Evolutionary conservation across 2,329 filamentous ascomycete genomes (phyloP).

Genomic region (Neopestalotiopsis clavispora): DNA sequence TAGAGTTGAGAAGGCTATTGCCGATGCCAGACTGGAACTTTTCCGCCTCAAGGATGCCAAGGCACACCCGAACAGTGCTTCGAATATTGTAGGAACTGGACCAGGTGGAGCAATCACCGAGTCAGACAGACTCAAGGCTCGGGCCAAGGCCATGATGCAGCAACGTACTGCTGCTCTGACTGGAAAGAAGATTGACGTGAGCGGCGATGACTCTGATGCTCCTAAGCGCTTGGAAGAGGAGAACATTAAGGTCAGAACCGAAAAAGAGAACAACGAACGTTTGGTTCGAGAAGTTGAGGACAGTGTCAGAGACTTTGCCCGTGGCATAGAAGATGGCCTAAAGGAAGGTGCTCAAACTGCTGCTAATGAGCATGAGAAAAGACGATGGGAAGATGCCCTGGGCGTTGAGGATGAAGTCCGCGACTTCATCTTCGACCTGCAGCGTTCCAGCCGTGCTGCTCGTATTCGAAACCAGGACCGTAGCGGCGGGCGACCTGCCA

Average conservation of each 20-base stretch:
- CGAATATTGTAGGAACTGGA: constrained; percentile 87
- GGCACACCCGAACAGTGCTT: constrained; percentile 80
- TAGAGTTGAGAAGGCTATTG: constrained; percentile 88
- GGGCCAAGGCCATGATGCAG: constrained; percentile 98
- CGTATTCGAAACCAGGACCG: constrained; percentile 68
- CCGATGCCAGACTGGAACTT: constrained; percentile 87
- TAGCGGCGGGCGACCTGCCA: constrained; percentile 45
- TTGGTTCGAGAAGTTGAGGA: constrained; percentile 98
- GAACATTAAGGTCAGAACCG: constrained; percentile 76
- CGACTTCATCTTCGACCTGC: constrained; percentile 97
- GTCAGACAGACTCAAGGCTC: constrained; percentile 90
- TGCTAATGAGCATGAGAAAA: constrained; percentile 84
- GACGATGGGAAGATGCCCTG: constrained; percentile 93
- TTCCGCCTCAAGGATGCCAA: constrained; percentile 95
- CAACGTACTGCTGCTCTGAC: constrained; percentile 91
- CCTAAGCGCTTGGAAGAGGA: constrained; percentile 90
- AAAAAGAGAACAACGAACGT: constrained; percentile 91
- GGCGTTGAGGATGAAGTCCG: constrained; percentile 96
- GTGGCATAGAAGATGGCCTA: constrained; percentile 82
- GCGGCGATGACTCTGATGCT: constrained; percentile 76
- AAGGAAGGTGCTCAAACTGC: constrained; percentile 80
- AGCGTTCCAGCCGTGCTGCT: constrained; percentile 80
- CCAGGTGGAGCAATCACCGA: constrained; percentile 91
- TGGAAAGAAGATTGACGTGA: constrained; percentile 75
- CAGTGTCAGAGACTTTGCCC: constrained; percentile 87